Base-by-base conservation (phyloP, 768 basidiomycete genomes). In the Botryobasidium botryosum region DNA sequence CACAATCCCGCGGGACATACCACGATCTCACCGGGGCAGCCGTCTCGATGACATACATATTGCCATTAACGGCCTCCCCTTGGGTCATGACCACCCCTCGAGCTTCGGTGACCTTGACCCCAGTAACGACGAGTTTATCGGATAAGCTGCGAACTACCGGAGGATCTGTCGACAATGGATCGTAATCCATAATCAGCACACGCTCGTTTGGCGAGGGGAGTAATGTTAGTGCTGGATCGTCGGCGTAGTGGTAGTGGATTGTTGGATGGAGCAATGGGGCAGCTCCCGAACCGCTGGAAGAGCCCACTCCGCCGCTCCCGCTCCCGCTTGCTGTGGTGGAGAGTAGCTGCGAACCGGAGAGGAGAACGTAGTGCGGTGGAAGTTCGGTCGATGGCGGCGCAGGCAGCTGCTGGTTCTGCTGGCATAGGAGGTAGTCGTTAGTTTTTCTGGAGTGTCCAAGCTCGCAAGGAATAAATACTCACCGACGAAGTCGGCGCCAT, bases 171-270 rank as follows among this genome's bases (percentile, higher is more conserved):
- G 42, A 35, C 58, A 51, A 13, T 49, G 74, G 68, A 50, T 79
- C 72, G 52, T 72, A 76, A 58, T 83, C 72, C 35, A 88, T 66
- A 21, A 88, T 67, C 2, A 88, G 64, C 20, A 87, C 75, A 52
- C 79, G 79, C 57, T 84, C 81, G 42, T 71, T 66, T 32, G 66
- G 64, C 28, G 64, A 68, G 4, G 79, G 76, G 32, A 83, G 61
- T 10, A 86, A 60, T 8, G 71, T 60, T n/a, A 73, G 59, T 3
- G 81, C 76, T 0, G 77, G 68, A 55, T 88, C 85, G 53, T 88
- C 82, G 17, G 73, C 70, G 55, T 82, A 87, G 53, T 82, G 79
- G 57, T 86, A 86, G 52, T 86, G 78, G 15, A 88, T 75, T 35
- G 65, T 62, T 4, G 81, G 40, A 24, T 26, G 29, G 25, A 60